Base-by-base conservation (phyloP, 208 protist genomes). In the Entamoeba dispar region DNA sequence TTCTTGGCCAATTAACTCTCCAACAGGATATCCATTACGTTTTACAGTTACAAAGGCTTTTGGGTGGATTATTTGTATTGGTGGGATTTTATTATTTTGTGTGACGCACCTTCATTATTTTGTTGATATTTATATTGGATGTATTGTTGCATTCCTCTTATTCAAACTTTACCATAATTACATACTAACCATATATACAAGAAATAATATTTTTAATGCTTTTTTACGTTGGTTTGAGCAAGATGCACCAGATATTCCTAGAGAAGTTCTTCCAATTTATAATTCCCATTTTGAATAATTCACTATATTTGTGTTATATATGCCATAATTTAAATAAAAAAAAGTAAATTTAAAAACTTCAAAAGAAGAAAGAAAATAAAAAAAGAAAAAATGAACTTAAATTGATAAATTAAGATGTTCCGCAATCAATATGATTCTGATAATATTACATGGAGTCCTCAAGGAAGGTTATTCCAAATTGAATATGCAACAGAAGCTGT, bases 401-500 rank as follows among this genome's bases (percentile, higher is more conserved):
- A 91, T n/a, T 43, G 73, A 91, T 43, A 91, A 38, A 91, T 38
- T 38, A 91, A 91, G 34, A 91, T 91, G 73, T 43, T 43, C 73
- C 73, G 73, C 10, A 91, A 91, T 91, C 73, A 43, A n/a, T 91
- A 91, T 38, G 73, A 91, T 38, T n/a, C n/a, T 43, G 73, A 91
- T 38, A 91, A 43, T 38, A n/a, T 38, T 91, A 91, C 34, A 12
- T 91, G 73, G 73, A 43, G n/a, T 38, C 73, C 73, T n/a, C 73
- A 91, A 38, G 73, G 93, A 10, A 47, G 90, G 14, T 15, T 93
- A 14, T 93, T 55, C 93, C 93, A 93, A 93, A 51, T 93, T 61
- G 93, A 93, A 51, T 93, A 93, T 93, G 93, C 93, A 27, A 93
- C 91, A 27, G 93, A 93, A 50, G 93, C 57, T 61, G 93, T 93